Evolutionary conservation across 1,284 basidiomycete genomes (phyloP), one percentile per base, ranked within the genome.

Genomic region (Caloboletus firmus): DNA sequence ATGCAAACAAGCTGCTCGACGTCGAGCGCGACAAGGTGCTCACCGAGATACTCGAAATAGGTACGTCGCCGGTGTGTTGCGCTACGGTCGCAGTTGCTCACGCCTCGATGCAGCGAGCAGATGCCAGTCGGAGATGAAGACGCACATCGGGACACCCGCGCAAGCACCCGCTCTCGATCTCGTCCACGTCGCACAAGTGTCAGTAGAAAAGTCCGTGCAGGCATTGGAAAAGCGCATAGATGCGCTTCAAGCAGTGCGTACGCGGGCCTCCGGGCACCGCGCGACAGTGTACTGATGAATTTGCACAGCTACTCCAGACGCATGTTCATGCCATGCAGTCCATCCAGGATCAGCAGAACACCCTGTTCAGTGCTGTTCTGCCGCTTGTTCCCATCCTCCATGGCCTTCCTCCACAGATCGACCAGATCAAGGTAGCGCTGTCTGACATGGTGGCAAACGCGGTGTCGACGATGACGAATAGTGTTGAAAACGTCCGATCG

Each of bases 321-420:
- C 82, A 85, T 54, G 71, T 71, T 5, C 79, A 82, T 61, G 73
- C 75, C 11, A 71, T 87, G 40, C 83, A 82, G 57, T 75, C 74
- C 1, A 56, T 66, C 13, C 73, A 72, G 45, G 62, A 69, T 12
- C 72, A 75, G 24, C 68, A 74, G 36, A 64, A 71, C 20, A 71
- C 77, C 0, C 36, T 68, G 17, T 64, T 86, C 2, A 62, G 79
- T 18, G 71, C 79, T 17, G 64, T 88, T 3, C 57, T 78, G 0
- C 83, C 86, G 5, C 64, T 88, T 11, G 65, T 84, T 7, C 82
- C 85, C 20, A 68, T 84, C 9, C 56, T 87, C 5, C 82, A 86
- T 50, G 72, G 79, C 6, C 57, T 87, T 26, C 79, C 84, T 2
- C 64, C 79, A 0, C 81, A 85, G 56, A 74, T 87, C 47, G 80